Evolutionary conservation across 306 rosid species (phyloP).

Genomic region (Phaseolus lunatus): DNA sequence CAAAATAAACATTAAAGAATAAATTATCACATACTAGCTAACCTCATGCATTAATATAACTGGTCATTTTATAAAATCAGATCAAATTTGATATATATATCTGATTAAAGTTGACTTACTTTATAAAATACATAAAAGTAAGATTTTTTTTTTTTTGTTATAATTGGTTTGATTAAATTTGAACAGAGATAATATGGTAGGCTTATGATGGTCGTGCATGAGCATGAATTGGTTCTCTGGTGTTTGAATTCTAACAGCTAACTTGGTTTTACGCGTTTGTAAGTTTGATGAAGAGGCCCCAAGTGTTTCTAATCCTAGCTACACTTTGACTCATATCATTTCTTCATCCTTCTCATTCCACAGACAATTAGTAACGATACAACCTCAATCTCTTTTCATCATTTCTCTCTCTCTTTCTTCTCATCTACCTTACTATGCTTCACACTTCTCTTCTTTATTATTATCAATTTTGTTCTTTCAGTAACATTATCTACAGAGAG

Average conservation of each 20-base stretch:
- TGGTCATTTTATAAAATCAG: too few relatives aligned
- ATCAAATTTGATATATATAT: too few relatives aligned
- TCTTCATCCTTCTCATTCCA: conserved; percentile 28
- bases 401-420: background rate
- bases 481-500: background rate
- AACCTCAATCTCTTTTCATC: background rate
- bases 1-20: too few relatives aligned
- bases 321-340: conserved; percentile 47
- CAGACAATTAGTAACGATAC: background rate
- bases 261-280: conserved; percentile 29
- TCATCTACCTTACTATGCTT: background rate
- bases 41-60: too few relatives aligned
- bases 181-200: too few relatives aligned
- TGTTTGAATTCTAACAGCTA: background rate
- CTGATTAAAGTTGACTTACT: too few relatives aligned
- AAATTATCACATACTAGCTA: too few relatives aligned
- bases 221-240: background rate
- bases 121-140: too few relatives aligned
- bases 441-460: background rate
- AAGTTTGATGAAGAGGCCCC: conserved; percentile 19
- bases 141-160: too few relatives aligned
- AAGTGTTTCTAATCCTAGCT: conserved; percentile 23
- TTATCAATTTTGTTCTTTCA: background rate
- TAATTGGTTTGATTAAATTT: too few relatives aligned
- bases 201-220: background rate